Evolutionary conservation across 306 rosid genomes (phyloP), one percentile per base, ranked within the genome.

Genomic region (Gillenia trifoliata): DNA sequence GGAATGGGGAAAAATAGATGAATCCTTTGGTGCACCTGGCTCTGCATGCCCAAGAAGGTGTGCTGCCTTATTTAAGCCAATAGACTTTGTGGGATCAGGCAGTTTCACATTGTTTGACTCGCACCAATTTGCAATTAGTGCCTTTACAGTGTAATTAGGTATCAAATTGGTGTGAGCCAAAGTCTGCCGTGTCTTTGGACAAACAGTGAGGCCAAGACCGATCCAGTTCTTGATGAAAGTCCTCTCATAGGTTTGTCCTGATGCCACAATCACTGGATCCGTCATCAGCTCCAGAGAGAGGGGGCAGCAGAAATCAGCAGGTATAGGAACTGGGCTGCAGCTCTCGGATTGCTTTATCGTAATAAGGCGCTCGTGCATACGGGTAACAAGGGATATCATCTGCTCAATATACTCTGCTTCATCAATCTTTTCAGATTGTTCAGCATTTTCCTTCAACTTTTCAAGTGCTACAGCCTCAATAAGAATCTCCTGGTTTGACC

Each of bases 161-260:
- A 86, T 88, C 73, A 90, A 73, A 80, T 86, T 86, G 74, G 92
- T 80, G 86, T 86, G 99, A 77, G 88, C 89, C 79, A 95, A 83
- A 52, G 91, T 84, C 84, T 95, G 99, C 49, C 96, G 88, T 8
- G 99, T 95, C 92, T 92, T 95, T 6, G 99, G 99, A 84, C 99
- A 95, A 80, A 95, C 96, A 22, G 91, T 89, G 72, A 95, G 92
- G 61, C 93, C 97, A 64, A 90, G 86, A 84, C 86, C 91, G 79
- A 95, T 95, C 99, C 99, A 95, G 67, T 88, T 87, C 85, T 88
- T 92, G 64, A 95, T 95, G 84, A 86, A 95, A 68, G 83, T 82
- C 69, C 96, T 89, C 86, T 95, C 99, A 76, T 95, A 95, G 41
- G 99, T 95, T 86, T 95, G 99, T 76, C 99, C 99, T 28, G 99